These are phyloP conservation scores for Sapria himalayana DNA, from an alignment of 345 rosid genomes.

Conservation along the genomic window DNA sequence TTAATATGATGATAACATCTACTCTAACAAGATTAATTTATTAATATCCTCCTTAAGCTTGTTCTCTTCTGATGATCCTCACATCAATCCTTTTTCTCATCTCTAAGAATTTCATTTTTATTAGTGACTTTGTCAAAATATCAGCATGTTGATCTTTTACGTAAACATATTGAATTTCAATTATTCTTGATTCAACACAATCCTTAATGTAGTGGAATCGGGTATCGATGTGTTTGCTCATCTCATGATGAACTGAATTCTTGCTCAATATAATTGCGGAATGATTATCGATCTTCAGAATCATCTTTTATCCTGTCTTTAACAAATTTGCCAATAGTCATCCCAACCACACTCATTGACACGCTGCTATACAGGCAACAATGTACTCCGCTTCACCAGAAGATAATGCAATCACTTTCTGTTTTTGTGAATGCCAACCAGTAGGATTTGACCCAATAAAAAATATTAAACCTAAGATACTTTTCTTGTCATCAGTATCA, in stretches of 20 bases:
- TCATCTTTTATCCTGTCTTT: background rate
- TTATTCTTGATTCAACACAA: conserved; percentile 1
- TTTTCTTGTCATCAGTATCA: conserved; percentile 7
- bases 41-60: conserved; percentile 1
- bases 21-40: too few relatives aligned
- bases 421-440: conserved; percentile 6
- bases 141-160: conserved; percentile 7
- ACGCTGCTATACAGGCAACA: conserved; percentile 2
- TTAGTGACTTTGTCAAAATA: conserved; percentile 6
- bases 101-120: conserved; percentile 1
- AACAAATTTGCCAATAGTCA: conserved; percentile 2
- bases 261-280: conserved; percentile 5
- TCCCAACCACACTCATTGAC: conserved; percentile 8
- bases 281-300: conserved; percentile 3
- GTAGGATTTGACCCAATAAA: conserved; percentile 1
- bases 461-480: conserved; percentile 4
- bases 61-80: background rate
- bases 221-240: conserved; percentile 9
- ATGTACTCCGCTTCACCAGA: conserved; percentile 9
- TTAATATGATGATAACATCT: too few relatives aligned
- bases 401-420: conserved; percentile 7
- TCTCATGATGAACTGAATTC: conserved; percentile 7
- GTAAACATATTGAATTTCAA: background rate
- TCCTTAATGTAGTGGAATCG: conserved; percentile 5
- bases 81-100: conserved; percentile 1